Evolutionary conservation across 2,329 filamentous ascomycete species (phyloP), one percentile per base, ranked within the genome.

Genomic region (Chalaropsis ovoidea): DNA sequence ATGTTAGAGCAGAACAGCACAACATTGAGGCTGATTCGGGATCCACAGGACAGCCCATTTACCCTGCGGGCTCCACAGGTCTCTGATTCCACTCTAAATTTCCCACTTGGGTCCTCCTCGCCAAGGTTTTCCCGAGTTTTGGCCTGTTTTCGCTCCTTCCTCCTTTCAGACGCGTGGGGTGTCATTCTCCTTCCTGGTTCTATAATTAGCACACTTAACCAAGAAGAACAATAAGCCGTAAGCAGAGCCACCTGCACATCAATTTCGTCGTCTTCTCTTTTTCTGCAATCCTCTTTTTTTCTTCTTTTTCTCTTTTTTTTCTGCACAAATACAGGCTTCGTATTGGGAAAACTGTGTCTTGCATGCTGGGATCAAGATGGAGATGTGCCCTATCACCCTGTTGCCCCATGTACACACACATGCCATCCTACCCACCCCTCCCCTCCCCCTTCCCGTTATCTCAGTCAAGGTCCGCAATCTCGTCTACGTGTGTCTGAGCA

Each of bases 301-400:
- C 3, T 13, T 10, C 11, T 43, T 13, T 43, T 15, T 13, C 41
- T 8, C n/a, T 31, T 6, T 31, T 31, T 31, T 6, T 6, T 31
- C 31, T 31, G 31, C 31, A 31, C 31, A 31, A 31, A 31, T 56
- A 11, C 24, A 56, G 52, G 52, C 52, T 35, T 56, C 52, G 52
- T 56, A 56, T 56, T 56, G 13, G 19, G 22, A 56, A 35, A 56
- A 22, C 52, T 19, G 27, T 56, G 52, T 56, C 52, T 56, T 56
- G 52, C 27, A 27, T 24, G 24, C 0, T 17, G 17, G 52, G 24
- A 15, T 56, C 24, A 31, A 0, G 22, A 56, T 56, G 11, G 8
- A 35, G 7, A 43, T 10, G 13, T 43, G 42, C 1, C 7, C 17
- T n/a, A n/a, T 15, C 17, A 43, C 11, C 7, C 42, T 43, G 11